Percentiles rank a stretch among this genome's conserved stretches.
phyloP scores from a whole-genome alignment of 73 alveolate species.

The Paramecium octaurelia region DNA sequence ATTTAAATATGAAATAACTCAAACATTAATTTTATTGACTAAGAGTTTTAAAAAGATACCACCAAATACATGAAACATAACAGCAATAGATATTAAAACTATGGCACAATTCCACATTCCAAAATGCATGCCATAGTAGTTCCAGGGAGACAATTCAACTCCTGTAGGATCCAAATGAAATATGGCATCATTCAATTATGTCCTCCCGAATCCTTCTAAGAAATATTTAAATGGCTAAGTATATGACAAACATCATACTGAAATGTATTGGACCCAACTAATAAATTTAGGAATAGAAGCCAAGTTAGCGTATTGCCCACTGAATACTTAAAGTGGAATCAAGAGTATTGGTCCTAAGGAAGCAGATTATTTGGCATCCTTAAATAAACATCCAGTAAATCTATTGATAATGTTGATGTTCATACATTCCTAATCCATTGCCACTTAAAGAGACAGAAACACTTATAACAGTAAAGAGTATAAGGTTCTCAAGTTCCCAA shows the following conservation, averaged over 20 bases:
- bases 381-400: conserved; percentile 44
- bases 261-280: conserved; percentile 4
- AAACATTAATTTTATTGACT: conserved; percentile 29
- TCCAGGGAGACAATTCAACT: neutral
- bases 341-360: conserved; percentile 22
- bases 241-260: neutral
- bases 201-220: conserved; percentile 47
- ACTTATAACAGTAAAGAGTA: neutral
- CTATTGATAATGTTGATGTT: neutral
- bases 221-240: conserved; percentile 40
- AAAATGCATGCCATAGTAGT: neutral
- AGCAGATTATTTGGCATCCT: conserved; percentile 23
- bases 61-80: conserved; percentile 18
- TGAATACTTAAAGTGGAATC: neutral
- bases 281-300: neutral
- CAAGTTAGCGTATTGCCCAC: neutral
- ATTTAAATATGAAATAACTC: neutral
- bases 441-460: conserved; percentile 19
- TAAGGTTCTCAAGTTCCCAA: neutral
- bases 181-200: neutral
- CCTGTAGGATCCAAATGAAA: neutral
- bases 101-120: conserved; percentile 33
- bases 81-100: neutral
- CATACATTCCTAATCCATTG: conserved; percentile 38
- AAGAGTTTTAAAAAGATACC: neutral